These are phyloP conservation scores for Penicillium sp. DNA, from an alignment of 2,329 filamentous ascomycete genomes.

Conservation along the genomic window DNA sequence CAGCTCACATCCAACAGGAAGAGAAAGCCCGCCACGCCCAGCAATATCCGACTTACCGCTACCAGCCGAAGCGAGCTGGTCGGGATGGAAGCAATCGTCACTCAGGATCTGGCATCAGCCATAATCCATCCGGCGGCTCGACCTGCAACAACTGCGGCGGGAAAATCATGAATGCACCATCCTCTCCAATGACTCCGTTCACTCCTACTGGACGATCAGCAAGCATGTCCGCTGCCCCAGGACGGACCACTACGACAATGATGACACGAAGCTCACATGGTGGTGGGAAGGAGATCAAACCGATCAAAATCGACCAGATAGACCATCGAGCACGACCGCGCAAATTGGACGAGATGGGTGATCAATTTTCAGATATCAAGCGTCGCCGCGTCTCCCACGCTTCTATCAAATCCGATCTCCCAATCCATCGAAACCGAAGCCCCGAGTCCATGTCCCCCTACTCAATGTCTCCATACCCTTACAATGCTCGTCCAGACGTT, in stretches of 20 bases:
- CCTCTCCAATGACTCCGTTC: constrained; percentile 47
- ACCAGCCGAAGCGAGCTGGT: constrained; percentile 76
- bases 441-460: constrained; percentile 46
- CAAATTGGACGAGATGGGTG: constrained; percentile 38
- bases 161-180: constrained; percentile 51
- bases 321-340: constrained; percentile 31
- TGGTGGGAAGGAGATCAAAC: constrained; percentile 31
- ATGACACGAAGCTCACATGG: constrained; percentile 28
- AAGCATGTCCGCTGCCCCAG: constrained; percentile 37
- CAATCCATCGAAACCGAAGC: constrained; percentile 39
- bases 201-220: constrained; percentile 36
- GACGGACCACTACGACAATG: constrained; percentile 12
- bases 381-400: constrained; percentile 61
- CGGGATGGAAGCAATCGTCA: constrained; percentile 56
- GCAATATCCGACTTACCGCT: constrained; percentile 92
- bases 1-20: constrained; percentile 56
- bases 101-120: constrained; percentile 37
- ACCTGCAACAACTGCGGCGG: constrained; percentile 51
- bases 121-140: constrained; percentile 43
- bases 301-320: constrained; percentile 30
- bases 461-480: constrained; percentile 48
- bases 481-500: constrained; percentile 48
- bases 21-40: constrained; percentile 88
- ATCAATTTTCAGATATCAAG: constrained; percentile 62
- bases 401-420: constrained; percentile 42